A percentile compares a stretch with the other conserved stretches of the same genome.
phyloP scores from a whole-genome alignment of 1,284 basidiomycete species.

The Ceratobasidium sp. region DNA sequence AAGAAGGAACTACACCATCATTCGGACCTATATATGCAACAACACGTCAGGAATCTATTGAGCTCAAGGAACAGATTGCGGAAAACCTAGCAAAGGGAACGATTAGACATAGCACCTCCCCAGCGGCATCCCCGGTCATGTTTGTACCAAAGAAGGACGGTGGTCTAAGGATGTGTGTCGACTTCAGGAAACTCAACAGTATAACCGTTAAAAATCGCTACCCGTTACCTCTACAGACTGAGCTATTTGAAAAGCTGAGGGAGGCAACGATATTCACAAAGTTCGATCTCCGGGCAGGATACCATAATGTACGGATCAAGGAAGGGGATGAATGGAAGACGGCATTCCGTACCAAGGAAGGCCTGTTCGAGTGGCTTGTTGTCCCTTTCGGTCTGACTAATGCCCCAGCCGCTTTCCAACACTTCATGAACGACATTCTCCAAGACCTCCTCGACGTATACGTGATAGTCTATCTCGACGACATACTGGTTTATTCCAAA shows the following conservation, averaged over 20 bases:
- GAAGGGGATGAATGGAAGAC: slow-evolving; percentile 2
- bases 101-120: neutral
- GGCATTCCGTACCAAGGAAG: too few species aligned
- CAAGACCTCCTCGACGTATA: slow-evolving; percentile 49
- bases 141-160: neutral
- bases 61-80: neutral
- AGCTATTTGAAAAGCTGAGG: neutral
- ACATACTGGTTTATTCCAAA: slow-evolving; percentile 33
- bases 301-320: slow-evolving; percentile 25
- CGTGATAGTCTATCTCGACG: slow-evolving; percentile 42
- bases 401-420: too few species aligned
- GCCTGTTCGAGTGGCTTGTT: too few species aligned
- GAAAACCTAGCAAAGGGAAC: neutral
- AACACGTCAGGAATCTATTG: neutral
- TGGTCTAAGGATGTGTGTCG: neutral
- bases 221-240: neutral
- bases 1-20: neutral
- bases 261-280: slow-evolving; percentile 24
- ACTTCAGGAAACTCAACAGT: slow-evolving; percentile 31
- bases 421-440: slow-evolving; percentile 29
- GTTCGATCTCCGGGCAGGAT: slow-evolving; percentile 30
- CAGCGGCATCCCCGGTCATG: neutral
- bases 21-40: neutral
- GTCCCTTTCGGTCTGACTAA: too few species aligned
- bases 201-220: slow-evolving; percentile 28